Evolutionary conservation across 2,329 filamentous ascomycete genomes (phyloP).

Genomic region (Colletotrichum liriopes): DNA sequence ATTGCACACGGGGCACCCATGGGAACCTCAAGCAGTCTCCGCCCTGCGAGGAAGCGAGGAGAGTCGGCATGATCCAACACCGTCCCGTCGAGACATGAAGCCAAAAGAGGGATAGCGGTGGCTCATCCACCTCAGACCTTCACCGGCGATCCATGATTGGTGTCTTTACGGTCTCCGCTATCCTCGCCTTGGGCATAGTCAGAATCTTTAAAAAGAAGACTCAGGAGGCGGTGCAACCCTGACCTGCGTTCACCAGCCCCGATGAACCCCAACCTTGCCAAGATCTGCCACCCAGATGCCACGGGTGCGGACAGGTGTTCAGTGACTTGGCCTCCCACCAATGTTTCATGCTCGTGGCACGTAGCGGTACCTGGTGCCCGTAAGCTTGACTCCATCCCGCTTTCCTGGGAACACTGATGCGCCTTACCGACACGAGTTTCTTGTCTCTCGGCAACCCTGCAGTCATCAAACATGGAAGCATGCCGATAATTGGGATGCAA

Average conservation of each 20-base stretch:
- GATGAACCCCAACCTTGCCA: conserved; percentile 36
- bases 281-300: conserved; percentile 32
- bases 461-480: conserved; percentile 37
- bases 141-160: conserved; percentile 34
- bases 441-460: conserved; percentile 30
- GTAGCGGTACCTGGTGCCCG: conserved; percentile 9
- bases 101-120: conserved; percentile 42
- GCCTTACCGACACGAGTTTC: conserved; percentile 31
- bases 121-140: conserved; percentile 38
- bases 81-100: conserved; percentile 41
- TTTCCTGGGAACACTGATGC: conserved; percentile 30
- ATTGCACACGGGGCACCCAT: conserved; percentile 14
- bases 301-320: conserved; percentile 26
- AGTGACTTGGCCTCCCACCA: conserved; percentile 27
- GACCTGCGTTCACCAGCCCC: conserved; percentile 32
- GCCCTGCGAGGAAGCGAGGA: conserved; percentile 9
- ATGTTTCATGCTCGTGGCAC: conserved; percentile 33
- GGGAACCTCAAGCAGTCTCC: conserved; percentile 1
- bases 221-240: conserved; percentile 43
- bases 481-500: conserved; percentile 26
- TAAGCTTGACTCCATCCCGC: conserved; percentile 25
- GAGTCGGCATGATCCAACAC: conserved; percentile 28
- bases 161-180: conserved; percentile 34
- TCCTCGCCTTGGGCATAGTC: conserved; percentile 41
- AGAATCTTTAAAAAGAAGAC: conserved; percentile 45